Base-by-base conservation (phyloP, 2,329 filamentous ascomycete genomes). In the Exophiala dermatitidis region DNA sequence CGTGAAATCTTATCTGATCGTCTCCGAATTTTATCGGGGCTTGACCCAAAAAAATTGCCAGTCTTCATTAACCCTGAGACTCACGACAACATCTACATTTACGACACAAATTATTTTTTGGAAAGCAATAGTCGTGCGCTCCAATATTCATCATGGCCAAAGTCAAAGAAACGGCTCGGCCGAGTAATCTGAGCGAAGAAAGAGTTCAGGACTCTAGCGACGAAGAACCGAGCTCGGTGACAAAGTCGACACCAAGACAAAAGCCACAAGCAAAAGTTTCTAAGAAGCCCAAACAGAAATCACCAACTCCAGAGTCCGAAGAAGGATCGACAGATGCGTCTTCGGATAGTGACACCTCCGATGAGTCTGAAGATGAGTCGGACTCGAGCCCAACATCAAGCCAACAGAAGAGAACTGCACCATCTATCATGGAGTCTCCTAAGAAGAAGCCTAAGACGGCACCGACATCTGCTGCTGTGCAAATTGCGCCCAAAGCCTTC, bases 401-500 rank as follows among this genome's bases (percentile, higher is more conserved):
- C 36, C 50, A 19, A 19, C 19, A 54, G 51, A 58, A 52, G 41
- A 54, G 49, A 46, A 38, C 40, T 19, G 48, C 49, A n/a, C 30
- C 51, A 43, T 30, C 19, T 29, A 8, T 37, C n/a, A 43, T 46
- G 36, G 45, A 26, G 5, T 44, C 52, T 12, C 26, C 49, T 10
- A 32, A 9, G 36, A 56, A 55, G 9, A 53, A 44, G n/a, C 5
- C 36, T 4, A 54, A 46, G 32, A 36, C 46, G 28, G 36, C 45
- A 8, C 12, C 6, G 8, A 37, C 40, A 37, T 52, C 46, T 30
- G 30, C 55, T 28, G 30, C 46, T 4, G 50, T 52, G 2, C 41
- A 49, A 12, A 60, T 68, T 49, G 63, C 65, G 31, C 56, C 67
- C 6, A 65, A 69, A 57, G 62, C 67, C 8, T 75, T 70, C 66